Conservation (phyloP, 352 stramenopile species). For the Aphanomyces stellatus region DNA sequence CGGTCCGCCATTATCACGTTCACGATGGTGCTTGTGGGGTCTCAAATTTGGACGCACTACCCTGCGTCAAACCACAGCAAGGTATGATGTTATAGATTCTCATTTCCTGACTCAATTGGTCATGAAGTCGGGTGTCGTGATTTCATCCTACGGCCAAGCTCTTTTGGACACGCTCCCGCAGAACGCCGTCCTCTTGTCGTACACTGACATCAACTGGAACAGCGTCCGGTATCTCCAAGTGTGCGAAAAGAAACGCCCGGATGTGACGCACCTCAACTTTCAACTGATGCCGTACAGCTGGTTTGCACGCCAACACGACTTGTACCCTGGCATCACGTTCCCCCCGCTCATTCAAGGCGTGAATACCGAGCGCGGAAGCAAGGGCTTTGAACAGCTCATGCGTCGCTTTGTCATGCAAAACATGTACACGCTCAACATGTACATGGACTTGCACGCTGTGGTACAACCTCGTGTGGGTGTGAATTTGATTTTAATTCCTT, state of each 20-base stretch:
- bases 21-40: neutral
- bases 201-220: conserved; percentile 83
- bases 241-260: conserved; percentile 42
- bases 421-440: conserved; percentile 26
- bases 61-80: conserved; percentile 8
- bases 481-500: neutral
- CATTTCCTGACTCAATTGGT: neutral
- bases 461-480: conserved; percentile 19
- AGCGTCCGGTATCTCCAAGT: conserved; percentile 57
- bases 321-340: conserved; percentile 35
- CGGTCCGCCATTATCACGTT: neutral
- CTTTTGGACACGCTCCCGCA: conserved; percentile 39
- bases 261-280: conserved; percentile 62
- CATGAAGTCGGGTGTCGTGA: conserved; percentile 23
- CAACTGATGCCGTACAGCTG: conserved; percentile 82
- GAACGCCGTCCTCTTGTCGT: conserved; percentile 51
- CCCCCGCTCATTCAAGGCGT: conserved; percentile 28
- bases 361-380: conserved; percentile 30
- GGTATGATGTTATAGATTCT: neutral
- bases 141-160: conserved; percentile 30
- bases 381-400: conserved; percentile 36
- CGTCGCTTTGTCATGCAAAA: conserved; percentile 38
- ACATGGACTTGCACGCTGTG: conserved; percentile 51
- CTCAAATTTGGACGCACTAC: conserved; percentile 7
- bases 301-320: conserved; percentile 41